These are phyloP conservation scores for Ceratopteris richardii DNA, from an alignment of 75 land plant species.

Conservation along the genomic window DNA sequence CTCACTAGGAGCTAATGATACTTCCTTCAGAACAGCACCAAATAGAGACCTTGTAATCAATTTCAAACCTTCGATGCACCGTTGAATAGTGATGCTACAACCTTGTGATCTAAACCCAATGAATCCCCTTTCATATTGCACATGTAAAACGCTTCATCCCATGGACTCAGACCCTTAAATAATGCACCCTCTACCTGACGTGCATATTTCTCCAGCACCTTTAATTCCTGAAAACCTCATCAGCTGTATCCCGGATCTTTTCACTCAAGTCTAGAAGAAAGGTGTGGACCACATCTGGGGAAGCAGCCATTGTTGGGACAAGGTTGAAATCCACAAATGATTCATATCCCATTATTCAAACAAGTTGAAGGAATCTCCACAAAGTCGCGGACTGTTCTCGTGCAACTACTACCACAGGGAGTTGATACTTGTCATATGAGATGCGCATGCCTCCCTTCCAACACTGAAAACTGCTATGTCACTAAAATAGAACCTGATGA, in stretches of 20 bases:
- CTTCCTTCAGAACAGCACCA: slow-evolving; percentile 54
- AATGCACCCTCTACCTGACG: slow-evolving; percentile 22
- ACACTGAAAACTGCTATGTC: no score
- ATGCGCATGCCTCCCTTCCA: no score
- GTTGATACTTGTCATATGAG: no score
- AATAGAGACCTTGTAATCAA: slow-evolving; percentile 70
- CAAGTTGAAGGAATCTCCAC: no score
- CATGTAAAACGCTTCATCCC: slow-evolving; percentile 89
- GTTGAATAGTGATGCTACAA: slow-evolving; percentile 74
- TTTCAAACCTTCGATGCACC: slow-evolving; percentile 81
- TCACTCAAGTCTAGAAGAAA: slow-evolving; percentile 65
- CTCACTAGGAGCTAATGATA: slow-evolving; percentile 79
- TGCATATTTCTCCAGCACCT: slow-evolving; percentile 46
- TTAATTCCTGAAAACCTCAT: slow-evolving; percentile 84
- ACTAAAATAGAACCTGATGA: no score
- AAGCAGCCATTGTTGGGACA: slow-evolving; percentile 70
- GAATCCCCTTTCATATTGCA: slow-evolving; percentile 50
- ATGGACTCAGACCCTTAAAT: slow-evolving; percentile 54
- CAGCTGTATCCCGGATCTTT: slow-evolving; percentile 51
- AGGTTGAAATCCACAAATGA: slow-evolving; percentile 81
- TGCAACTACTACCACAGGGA: no score
- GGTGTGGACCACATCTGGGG: slow-evolving; percentile 66
- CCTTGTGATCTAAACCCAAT: slow-evolving; percentile 41
- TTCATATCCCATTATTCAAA: slow-evolving; percentile 71
- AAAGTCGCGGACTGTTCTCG: no score